Conservation (phyloP, 169 alveolate species). For the Plasmodium knowlesi region DNA sequence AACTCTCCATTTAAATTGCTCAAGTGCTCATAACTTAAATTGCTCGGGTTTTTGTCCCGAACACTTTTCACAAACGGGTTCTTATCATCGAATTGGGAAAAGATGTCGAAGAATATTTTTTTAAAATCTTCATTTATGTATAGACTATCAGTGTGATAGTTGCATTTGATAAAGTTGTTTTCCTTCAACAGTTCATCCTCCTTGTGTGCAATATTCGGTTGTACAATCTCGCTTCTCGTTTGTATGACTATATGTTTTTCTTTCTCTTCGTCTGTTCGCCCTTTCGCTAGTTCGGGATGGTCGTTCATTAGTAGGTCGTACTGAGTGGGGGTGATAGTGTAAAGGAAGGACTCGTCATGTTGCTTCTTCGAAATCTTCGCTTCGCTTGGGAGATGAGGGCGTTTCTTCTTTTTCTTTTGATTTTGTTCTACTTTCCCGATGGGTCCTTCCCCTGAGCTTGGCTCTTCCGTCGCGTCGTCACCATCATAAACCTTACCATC, state of each 20-base stretch:
- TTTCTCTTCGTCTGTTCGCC: background rate
- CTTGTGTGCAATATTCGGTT: background rate
- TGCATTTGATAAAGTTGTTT: background rate
- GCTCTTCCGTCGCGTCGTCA: background rate
- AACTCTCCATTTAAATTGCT: background rate
- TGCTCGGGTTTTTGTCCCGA: background rate
- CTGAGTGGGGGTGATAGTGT: background rate
- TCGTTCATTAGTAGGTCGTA: background rate
- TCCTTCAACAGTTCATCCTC: constrained; percentile 13
- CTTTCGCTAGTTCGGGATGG: background rate
- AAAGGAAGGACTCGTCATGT: background rate
- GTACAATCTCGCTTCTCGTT: background rate
- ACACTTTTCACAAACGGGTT: constrained; percentile 18
- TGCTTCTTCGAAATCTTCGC: background rate
- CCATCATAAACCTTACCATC: background rate
- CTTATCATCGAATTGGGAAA: constrained; percentile 5
- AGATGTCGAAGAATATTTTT: constrained; percentile 2
- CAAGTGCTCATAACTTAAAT: constrained; percentile 4
- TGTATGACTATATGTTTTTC: background rate
- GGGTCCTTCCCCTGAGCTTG: background rate
- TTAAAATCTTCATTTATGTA: constrained; percentile 27
- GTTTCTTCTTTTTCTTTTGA: background rate
- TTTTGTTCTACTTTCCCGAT: background rate
- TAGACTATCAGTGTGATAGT: constrained; percentile 14
- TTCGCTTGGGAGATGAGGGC: background rate